Evolutionary conservation across 306 rosid species (phyloP).

Genomic region (Aeschynomene evenia): DNA sequence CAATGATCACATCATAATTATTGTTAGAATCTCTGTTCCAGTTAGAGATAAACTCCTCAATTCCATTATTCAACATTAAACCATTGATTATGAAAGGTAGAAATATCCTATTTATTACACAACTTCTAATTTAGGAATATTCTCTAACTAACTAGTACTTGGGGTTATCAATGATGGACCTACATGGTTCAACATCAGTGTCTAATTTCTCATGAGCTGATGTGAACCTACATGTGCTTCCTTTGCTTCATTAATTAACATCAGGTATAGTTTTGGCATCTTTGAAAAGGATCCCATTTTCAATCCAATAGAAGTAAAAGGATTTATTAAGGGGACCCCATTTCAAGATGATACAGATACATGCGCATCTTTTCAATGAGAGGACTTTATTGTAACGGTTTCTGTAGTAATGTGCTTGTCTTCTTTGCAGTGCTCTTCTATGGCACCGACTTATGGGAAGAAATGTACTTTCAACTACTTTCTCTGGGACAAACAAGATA

Average conservation of each 20-base stretch:
- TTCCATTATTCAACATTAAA: no score
- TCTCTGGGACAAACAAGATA: constrained; percentile 58
- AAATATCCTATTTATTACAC: no score
- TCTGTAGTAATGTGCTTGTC: not conserved
- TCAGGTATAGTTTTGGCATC: not conserved
- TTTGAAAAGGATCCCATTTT: not conserved
- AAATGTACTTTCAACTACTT: constrained; percentile 57
- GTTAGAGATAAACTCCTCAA: no score
- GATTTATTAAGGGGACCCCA: not conserved
- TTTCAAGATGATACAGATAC: constrained; percentile 9
- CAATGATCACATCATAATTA: no score
- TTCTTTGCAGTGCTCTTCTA: constrained; percentile 75
- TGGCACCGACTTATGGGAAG: constrained; percentile 95
- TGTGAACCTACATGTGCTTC: constrained; percentile 6
- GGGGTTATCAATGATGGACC: not conserved
- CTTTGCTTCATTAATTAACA: constrained; percentile 1
- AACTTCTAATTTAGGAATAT: no score
- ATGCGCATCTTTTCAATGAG: not conserved
- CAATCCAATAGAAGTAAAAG: not conserved
- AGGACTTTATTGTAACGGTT: not conserved
- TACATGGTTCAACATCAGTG: not conserved
- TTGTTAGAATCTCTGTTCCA: no score
- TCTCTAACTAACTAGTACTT: no score
- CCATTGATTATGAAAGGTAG: no score
- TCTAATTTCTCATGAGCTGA: not conserved